Base-by-base conservation (phyloP, 306 rosid species). In the Dalbergia oliveri region DNA sequence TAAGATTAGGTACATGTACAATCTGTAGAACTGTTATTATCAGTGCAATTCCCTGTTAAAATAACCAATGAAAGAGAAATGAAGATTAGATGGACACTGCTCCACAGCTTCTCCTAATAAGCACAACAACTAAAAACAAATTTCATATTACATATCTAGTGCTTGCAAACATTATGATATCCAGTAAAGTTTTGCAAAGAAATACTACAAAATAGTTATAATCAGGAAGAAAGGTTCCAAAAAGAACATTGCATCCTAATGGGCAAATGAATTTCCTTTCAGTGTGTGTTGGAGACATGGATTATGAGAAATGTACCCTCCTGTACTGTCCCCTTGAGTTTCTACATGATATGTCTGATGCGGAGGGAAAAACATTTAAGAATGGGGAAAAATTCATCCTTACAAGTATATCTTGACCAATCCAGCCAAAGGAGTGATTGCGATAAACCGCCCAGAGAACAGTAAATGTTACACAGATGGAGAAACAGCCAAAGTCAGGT, bases 361-460 rank as follows among this genome's bases (percentile, higher is more conserved):
- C n/a, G 31, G 73, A 57, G 72, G 35, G 34, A 69, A 13, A 74
- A 73, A 9, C n/a, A 45, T 19, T 14, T n/a, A 72, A 45, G 45
- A 61, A 12, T 62, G 76, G 68, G 66, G 60, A 57, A 45, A 35
- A 51, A 16, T 1, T 37, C 57, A 35, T 68, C 77, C 97, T 89
- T 89, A 93, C 98, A 63, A 96, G 93, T 69, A 93, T 85, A 82
- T 96, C 98, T 93, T 96, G 99, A 79, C 98, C 97, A 39, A 96
- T 96, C 99, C 99, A 93, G 73, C 93, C 97, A 54, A 88, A 89
- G 58, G 92, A 87, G 54, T 65, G 51, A 34, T 44, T 59, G 65
- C 97, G 94, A 70, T 86, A 85, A 86, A 90, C 86, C 54, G 93
- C 99, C 98, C 98, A 96, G 67, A 93, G 88, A 68, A 91, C 80